Conservation (phyloP, 2,329 filamentous ascomycete genomes). For the Periconia sp. region DNA sequence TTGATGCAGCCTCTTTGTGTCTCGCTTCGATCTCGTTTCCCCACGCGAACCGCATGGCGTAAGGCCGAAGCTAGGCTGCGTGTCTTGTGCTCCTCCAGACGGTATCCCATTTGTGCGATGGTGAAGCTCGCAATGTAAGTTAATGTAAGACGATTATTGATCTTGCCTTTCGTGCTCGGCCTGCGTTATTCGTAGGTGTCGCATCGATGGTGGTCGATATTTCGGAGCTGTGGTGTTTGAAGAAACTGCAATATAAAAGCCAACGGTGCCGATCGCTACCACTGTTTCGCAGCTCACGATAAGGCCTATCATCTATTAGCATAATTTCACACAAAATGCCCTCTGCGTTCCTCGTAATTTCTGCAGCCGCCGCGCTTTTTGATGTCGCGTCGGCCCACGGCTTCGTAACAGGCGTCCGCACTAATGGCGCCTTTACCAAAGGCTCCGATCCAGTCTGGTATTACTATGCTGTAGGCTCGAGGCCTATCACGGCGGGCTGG, state of each 20-base stretch:
- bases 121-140: no score
- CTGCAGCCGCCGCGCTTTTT: constrained; percentile 4
- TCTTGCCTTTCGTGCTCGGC: no score
- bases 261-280: not conserved
- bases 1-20: no score
- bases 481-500: constrained; percentile 43
- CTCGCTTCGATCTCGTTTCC: not conserved
- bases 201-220: not conserved
- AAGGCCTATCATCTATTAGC: no score
- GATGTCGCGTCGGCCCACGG: constrained; percentile 22
- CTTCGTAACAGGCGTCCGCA: constrained; percentile 32
- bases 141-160: no score
- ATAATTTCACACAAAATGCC: constrained; percentile 1
- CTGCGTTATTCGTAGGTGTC: no score
- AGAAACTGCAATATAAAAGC: not conserved
- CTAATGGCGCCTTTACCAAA: constrained; percentile 28
- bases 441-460: constrained; percentile 42
- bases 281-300: no score
- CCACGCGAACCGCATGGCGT: not conserved
- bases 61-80: not conserved
- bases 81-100: no score
- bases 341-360: not conserved
- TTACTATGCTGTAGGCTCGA: constrained; percentile 29
- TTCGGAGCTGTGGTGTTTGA: not conserved
- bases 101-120: no score